Base-by-base conservation (phyloP, 2,329 filamentous ascomycete genomes). In the Fusarium neocosmosporiellum region DNA sequence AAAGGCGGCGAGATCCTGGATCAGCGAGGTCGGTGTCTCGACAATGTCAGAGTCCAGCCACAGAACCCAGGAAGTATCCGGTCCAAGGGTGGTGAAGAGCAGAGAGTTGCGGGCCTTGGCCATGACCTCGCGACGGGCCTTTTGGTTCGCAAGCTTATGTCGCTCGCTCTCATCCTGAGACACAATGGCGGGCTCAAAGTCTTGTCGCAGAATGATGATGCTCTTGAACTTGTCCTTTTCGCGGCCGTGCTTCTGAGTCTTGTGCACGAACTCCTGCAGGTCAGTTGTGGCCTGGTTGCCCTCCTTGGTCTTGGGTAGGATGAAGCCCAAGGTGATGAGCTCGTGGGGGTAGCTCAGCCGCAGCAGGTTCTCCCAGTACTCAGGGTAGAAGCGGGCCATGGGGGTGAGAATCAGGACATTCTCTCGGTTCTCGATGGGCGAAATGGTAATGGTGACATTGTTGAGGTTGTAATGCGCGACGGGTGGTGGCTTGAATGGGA, bases 401-500 rank as follows among this genome's bases (percentile, higher is more conserved):
- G 96, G 96, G 1, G 96, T 98, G 69, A 99, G 89, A 79, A 99
- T 93, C 63, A 99, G 91, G 67, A 99, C 88, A 59, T 92, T 93
- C 85, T 99, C 96, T 74, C 90, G 86, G 80, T 97, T 96, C 70
- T 87, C 89, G 59, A 94, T 86, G 2, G 96, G 94, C 73, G 93
- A 88, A 59, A 88, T 81, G 22, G 95, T 93, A 66, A 94, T 94
- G 48, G 95, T 98, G 76, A 98, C 90, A 83, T 96, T 95, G 87
- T 98, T 98, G 84, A 99, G 92, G 81, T 97, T 91, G 86, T 98
- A 98, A 81, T 94, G 95, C 39, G 94, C 90, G 54, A 99, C 95
- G 10, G 96, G 95, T 62, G 96, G 95, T 57, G 95, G 92, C 59
- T 78, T 78, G 8, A 78, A 65, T 41, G 77, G 73, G 59, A 75